Conservation (phyloP, 106 monocot genomes). For the Allium sativum region DNA sequence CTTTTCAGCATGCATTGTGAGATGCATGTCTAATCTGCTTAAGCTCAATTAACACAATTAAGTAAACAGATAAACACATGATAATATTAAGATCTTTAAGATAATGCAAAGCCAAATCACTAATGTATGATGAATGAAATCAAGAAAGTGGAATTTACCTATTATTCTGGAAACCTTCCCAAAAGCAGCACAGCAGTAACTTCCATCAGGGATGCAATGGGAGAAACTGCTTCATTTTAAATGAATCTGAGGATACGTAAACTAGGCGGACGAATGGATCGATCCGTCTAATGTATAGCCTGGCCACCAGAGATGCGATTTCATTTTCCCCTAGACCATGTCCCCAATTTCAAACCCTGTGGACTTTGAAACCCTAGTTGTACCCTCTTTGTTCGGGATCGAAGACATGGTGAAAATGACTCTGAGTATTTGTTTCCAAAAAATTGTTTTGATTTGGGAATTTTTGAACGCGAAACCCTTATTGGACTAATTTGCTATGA, state of each 20-base stretch:
- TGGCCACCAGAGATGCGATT: constrained; percentile 99
- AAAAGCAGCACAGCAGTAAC: constrained; percentile 85
- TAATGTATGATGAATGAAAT: background rate
- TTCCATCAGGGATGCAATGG: constrained; percentile 94
- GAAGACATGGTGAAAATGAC: too few species aligned
- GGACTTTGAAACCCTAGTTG: constrained; percentile 5
- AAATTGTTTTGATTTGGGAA: too few species aligned
- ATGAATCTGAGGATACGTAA: too few species aligned
- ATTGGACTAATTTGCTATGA: too few species aligned
- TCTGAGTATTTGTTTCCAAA: too few species aligned
- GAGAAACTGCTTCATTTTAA: too few species aligned
- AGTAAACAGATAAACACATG: background rate
- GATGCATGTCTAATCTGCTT: background rate
- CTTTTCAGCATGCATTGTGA: background rate
- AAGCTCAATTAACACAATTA: background rate
- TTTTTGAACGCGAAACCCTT: too few species aligned
- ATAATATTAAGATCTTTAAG: background rate
- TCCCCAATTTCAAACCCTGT: constrained; percentile 52
- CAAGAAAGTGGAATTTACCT: constrained; percentile 24
- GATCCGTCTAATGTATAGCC: constrained; percentile 68
- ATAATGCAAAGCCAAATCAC: background rate
- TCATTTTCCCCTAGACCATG: constrained; percentile 99
- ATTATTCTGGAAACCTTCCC: constrained; percentile 84
- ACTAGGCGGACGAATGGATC: constrained; percentile 38
- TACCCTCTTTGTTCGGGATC: too few species aligned